Evolutionary conservation across 768 basidiomycete species (phyloP).

Genomic region (Tulasnella sp.): DNA sequence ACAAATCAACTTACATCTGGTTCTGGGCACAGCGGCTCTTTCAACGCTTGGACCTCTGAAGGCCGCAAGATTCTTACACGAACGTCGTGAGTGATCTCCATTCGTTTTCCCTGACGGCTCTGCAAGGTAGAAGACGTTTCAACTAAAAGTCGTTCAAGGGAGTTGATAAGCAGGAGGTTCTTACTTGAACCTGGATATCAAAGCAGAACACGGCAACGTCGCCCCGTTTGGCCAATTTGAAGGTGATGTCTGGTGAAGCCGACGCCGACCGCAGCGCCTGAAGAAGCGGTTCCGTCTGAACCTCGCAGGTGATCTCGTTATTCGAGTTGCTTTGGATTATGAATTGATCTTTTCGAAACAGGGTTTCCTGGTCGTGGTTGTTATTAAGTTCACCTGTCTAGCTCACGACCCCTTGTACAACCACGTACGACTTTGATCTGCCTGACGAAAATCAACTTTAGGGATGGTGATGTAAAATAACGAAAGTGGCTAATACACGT

Average conservation of each 20-base stretch:
- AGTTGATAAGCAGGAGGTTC: constrained; percentile 33
- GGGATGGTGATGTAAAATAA: constrained; percentile 20
- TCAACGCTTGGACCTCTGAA: constrained; percentile 62
- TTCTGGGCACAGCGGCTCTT: constrained; percentile 79
- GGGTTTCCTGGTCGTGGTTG: constrained; percentile 36
- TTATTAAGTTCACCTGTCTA: background rate
- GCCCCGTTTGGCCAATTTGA: constrained; percentile 85
- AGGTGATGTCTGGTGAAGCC: constrained; percentile 57
- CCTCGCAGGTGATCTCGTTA: constrained; percentile 73
- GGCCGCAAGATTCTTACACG: constrained; percentile 76
- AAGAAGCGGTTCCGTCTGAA: constrained; percentile 70
- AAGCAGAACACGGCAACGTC: constrained; percentile 73
- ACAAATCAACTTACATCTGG: constrained; percentile 56
- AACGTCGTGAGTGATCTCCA: constrained; percentile 74
- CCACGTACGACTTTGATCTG: constrained; percentile 31
- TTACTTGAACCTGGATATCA: constrained; percentile 51
- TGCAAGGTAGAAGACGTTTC: constrained; percentile 34
- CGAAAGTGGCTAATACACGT: constrained; percentile 32
- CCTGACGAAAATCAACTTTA: constrained; percentile 9
- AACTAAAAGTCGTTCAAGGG: constrained; percentile 35
- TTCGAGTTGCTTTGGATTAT: constrained; percentile 79
- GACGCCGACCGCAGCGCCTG: constrained; percentile 60
- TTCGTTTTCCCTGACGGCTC: constrained; percentile 57
- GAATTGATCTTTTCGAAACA: constrained; percentile 59
- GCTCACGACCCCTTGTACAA: background rate